phyloP scores from a whole-genome alignment of 352 stramenopile genomes.

The Phytopythium vexans region DNA sequence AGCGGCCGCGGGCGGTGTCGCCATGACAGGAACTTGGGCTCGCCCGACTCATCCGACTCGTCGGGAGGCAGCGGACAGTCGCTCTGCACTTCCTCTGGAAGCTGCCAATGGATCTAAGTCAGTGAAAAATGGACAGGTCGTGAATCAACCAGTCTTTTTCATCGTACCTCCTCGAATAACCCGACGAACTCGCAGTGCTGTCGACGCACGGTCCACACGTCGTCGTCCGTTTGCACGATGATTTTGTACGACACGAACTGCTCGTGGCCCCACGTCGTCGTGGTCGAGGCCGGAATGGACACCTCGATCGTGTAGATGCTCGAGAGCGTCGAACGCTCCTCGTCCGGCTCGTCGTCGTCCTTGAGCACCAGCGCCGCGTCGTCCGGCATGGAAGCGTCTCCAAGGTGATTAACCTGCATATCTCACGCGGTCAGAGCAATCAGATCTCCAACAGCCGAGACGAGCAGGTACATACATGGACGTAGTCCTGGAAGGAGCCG shows the following conservation, averaged over 20 bases:
- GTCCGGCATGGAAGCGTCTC: neutral
- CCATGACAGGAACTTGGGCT: constrained; percentile 54
- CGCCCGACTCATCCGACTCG: constrained; percentile 16
- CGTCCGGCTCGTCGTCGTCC: constrained; percentile 2
- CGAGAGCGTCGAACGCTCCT: constrained; percentile 5
- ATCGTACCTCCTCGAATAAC: constrained; percentile 45
- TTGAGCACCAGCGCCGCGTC: neutral
- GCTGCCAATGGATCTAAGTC: constrained; percentile 6
- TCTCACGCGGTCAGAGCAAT: neutral
- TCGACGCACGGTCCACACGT: constrained; percentile 60
- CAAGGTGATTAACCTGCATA: constrained; percentile 2
- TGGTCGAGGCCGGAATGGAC: constrained; percentile 64
- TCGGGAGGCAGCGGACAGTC: constrained; percentile 47
- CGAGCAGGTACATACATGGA: constrained; percentile 9
- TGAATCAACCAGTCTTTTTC: neutral
- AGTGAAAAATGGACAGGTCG: neutral
- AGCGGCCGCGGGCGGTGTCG: constrained; percentile 50
- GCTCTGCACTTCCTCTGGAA: constrained; percentile 41
- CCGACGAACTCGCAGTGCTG: constrained; percentile 65
- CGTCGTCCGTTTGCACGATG: constrained; percentile 64
- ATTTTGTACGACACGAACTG: constrained; percentile 77
- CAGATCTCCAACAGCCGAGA: neutral
- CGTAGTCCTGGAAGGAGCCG: constrained; percentile 51
- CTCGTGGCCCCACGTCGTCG: constrained; percentile 68
- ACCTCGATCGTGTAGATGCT: constrained; percentile 34